phyloP scores from a whole-genome alignment of 164 flowering plant genomes.

The Santalum album region DNA sequence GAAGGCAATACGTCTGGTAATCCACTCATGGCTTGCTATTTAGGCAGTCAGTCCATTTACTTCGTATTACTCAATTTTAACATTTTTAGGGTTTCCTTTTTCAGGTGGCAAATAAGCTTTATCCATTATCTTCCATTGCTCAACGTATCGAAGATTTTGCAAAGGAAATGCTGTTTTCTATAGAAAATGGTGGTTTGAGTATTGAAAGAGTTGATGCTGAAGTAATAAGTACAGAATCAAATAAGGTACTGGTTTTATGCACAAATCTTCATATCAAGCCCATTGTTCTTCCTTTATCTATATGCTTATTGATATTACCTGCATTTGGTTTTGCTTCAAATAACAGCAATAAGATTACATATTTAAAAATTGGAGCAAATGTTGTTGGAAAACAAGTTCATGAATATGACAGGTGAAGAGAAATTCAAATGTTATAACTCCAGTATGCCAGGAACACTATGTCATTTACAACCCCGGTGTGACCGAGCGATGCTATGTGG shows the following conservation, averaged over 20 bases:
- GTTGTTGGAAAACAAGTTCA: neutral
- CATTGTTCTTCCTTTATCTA: no score
- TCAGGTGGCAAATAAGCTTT: slow-evolving; percentile 95
- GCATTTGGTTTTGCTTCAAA: neutral
- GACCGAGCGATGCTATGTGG: no score
- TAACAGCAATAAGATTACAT: neutral
- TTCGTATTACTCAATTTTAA: slow-evolving; percentile 5
- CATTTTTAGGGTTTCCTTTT: slow-evolving; percentile 12
- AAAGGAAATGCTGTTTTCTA: slow-evolving; percentile 55
- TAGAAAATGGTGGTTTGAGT: slow-evolving; percentile 19
- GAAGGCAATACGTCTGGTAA: slow-evolving; percentile 98
- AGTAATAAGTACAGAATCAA: slow-evolving; percentile 21
- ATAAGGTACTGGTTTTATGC: slow-evolving; percentile 33
- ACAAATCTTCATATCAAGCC: neutral
- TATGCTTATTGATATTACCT: neutral
- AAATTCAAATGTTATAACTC: no score
- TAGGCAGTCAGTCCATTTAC: neutral
- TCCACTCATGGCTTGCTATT: slow-evolving; percentile 8
- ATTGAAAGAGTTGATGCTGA: slow-evolving; percentile 31
- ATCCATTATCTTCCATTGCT: slow-evolving; percentile 63
- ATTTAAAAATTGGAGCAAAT: neutral
- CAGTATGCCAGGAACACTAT: no score
- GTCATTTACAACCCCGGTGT: no score
- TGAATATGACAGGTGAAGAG: no score
- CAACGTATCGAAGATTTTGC: slow-evolving; percentile 88